Percentiles rank a stretch among this genome's conserved stretches.
Conservation (phyloP, 257 asterid genomes). For the Salvia miltiorrhiza region DNA sequence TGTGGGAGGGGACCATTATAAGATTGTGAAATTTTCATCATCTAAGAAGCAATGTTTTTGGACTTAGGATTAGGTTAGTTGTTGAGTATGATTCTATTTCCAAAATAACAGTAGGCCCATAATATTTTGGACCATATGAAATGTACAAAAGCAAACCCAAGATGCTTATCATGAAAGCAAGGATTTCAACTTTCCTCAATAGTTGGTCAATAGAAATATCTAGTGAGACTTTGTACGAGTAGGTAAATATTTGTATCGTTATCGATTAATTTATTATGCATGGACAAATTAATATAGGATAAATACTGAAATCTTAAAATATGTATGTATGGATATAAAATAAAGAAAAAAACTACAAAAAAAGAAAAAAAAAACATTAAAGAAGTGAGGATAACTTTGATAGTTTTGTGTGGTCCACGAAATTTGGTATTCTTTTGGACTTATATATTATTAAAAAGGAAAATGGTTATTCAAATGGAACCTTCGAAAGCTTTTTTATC, state of each 20-base stretch:
- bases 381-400: no score
- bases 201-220: neutral
- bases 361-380: neutral
- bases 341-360: neutral
- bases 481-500: neutral
- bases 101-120: constrained; percentile 21
- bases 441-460: neutral
- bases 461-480: neutral
- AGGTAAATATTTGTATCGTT: no score
- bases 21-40: neutral
- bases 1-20: neutral
- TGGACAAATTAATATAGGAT: no score
- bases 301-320: no score
- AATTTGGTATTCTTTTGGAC: neutral
- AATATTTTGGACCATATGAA: constrained; percentile 8
- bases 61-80: neutral
- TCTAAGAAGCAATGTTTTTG: neutral
- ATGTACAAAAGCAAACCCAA: constrained; percentile 9
- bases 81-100: neutral
- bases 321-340: no score
- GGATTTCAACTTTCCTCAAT: neutral
- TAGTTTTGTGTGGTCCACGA: neutral
- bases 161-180: neutral
- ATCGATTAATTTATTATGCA: no score
- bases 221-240: no score